phyloP scores from a whole-genome alignment of 148 eudicot species.

The Nepenthes gracilis region DNA sequence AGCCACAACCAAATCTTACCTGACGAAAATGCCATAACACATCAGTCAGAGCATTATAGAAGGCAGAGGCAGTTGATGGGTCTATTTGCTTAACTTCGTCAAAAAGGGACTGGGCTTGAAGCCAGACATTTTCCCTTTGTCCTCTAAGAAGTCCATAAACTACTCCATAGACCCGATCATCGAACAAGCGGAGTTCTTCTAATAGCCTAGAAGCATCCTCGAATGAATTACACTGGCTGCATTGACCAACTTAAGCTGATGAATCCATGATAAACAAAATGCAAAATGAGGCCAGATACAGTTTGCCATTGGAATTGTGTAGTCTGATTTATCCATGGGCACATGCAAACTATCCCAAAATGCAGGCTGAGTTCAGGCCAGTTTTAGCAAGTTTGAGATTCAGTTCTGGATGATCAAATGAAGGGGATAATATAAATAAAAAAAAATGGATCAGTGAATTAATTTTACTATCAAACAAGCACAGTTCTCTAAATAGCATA shows the following conservation, averaged over 20 bases:
- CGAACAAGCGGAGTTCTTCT: conserved; percentile 83
- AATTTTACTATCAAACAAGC: too few relatives aligned
- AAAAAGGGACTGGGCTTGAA: conserved; percentile 73
- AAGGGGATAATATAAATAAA: too few relatives aligned
- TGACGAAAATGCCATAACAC: conserved; percentile 97
- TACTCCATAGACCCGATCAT: conserved; percentile 93
- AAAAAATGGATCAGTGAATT: too few relatives aligned
- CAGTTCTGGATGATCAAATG: too few relatives aligned
- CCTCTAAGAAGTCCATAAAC: conserved; percentile 95
- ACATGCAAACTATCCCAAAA: too few relatives aligned
- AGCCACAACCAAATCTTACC: conserved; percentile 26
- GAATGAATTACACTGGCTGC: conserved; percentile 90
- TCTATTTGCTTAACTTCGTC: conserved; percentile 88
- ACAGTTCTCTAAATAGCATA: too few relatives aligned
- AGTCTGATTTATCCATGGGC: too few relatives aligned
- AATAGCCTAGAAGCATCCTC: conserved; percentile 86
- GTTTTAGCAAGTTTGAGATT: too few relatives aligned
- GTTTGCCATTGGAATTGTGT: not conserved
- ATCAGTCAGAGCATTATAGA: conserved; percentile 96
- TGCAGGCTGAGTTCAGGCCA: too few relatives aligned
- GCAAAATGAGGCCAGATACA: not conserved
- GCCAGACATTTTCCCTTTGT: conserved; percentile 58
- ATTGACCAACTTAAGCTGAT: conserved; percentile 8
- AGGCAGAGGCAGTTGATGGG: conserved; percentile 89
- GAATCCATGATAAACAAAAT: too few relatives aligned